A percentile compares a stretch with the other conserved stretches of the same genome.
phyloP scores from a whole-genome alignment of 2,329 filamentous ascomycete genomes.

The Clonostachys solani region DNA sequence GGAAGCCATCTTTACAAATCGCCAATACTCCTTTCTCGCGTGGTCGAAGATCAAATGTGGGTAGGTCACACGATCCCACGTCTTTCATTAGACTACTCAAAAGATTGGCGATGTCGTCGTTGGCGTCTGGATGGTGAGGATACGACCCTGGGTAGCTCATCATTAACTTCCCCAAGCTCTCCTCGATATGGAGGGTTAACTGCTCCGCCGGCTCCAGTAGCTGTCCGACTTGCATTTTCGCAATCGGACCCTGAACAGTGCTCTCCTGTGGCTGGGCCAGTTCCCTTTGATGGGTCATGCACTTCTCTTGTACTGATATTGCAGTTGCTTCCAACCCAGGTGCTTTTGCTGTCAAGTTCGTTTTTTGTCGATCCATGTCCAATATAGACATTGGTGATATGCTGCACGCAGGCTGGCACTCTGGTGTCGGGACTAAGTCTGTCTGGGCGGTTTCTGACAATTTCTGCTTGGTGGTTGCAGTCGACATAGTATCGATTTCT shows the following conservation, averaged over 20 bases:
- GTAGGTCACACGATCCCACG: background rate
- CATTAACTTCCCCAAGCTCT: constrained; percentile 1
- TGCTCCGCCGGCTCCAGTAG: too few relatives aligned
- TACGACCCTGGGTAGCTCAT: constrained; percentile 17
- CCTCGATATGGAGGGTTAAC: too few relatives aligned
- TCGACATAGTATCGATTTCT: constrained; percentile 1
- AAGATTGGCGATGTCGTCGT: constrained; percentile 21
- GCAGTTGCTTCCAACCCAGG: too few relatives aligned
- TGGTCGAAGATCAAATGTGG: too few relatives aligned
- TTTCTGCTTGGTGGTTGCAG: background rate
- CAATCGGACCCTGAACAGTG: too few relatives aligned
- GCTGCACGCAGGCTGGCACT: constrained; percentile 7
- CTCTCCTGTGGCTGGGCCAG: too few relatives aligned
- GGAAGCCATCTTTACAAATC: too few relatives aligned
- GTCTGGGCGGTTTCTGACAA: background rate
- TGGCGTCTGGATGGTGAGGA: constrained; percentile 14
- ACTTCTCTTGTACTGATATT: too few relatives aligned
- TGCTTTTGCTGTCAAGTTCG: background rate
- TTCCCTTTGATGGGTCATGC: too few relatives aligned
- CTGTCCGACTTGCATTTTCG: too few relatives aligned
- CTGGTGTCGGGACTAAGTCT: background rate
- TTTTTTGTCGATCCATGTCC: constrained; percentile 3
- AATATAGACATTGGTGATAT: constrained; percentile 18
- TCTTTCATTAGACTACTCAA: constrained; percentile 6
- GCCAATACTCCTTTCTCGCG: too few relatives aligned